Evolutionary conservation across 257 asterid species (phyloP), one percentile per base, ranked within the genome.

Genomic region (Linderniella brevidens): DNA sequence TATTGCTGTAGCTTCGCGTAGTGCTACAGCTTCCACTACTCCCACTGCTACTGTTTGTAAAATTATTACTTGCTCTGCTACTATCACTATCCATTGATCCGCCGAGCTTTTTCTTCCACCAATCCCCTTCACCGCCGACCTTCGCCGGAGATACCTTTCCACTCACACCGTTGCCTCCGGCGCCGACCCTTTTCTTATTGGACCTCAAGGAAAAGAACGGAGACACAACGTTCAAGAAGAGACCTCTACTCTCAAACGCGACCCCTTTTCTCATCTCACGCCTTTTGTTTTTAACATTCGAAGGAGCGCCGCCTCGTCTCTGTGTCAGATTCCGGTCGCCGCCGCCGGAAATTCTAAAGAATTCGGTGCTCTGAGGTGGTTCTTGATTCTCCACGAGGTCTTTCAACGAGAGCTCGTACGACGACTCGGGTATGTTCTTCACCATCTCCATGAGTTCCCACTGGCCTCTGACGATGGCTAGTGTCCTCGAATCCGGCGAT

Each of bases 381-480:
- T 16, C 36, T 19, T 11, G 59, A 9, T 54, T 58, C 67, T 80
- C 97, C 1, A 87, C 97, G 1, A 87, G 68, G 60, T 87, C 97
- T 44, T 74, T 82, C 35, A 87, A 55, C 15, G 97, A 71, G 0
- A 87, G 75, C 42, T 87, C 95, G 35, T 79, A 87, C 41, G 71
- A 69, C 0, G 92, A 64, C 50, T 83, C 97, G 3, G 95, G 95
- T 92, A 82, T 72, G 64, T 56, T 68, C 47, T 65, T 83, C 19
- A 87, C 95, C 93, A 87, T 80, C 14, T 87, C 97, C 97, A 87
- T 87, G 3, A 83, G 78, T 50, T 87, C 95, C 71, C 58, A 62
- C 57, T 80, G 93, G 13, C 95, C 95, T 58, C 76, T 77, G 0
- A 64, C 73, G 35, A 86, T 86, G 3, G 94, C 97, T 11, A 73